Percentiles rank a stretch among this genome's conserved stretches.
phyloP scores from a whole-genome alignment of 345 rosid species.

The Syzygium aqueum region DNA sequence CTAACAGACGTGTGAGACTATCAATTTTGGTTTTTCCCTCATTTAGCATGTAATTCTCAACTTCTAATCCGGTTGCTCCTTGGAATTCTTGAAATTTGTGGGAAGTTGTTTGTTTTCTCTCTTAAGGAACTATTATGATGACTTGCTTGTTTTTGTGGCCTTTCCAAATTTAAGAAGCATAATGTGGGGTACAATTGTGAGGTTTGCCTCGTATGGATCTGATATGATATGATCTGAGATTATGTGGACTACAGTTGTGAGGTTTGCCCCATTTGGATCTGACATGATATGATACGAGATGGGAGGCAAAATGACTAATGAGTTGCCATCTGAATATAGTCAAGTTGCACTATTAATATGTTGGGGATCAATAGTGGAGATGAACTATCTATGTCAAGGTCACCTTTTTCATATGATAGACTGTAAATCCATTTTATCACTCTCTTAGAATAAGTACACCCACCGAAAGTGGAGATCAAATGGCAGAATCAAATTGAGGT shows the following conservation, averaged over 20 bases:
- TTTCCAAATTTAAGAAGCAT: background rate
- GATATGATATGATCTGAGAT: background rate
- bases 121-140: background rate
- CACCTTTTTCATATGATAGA: background rate
- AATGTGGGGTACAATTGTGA: background rate
- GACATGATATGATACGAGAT: background rate
- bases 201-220: background rate
- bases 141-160: background rate
- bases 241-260: background rate
- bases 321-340: background rate
- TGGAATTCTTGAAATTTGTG: background rate
- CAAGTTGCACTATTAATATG: background rate
- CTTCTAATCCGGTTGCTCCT: background rate
- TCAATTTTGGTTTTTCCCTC: slow-evolving; percentile 2
- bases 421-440: background rate
- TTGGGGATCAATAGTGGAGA: background rate
- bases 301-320: background rate
- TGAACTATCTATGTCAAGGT: background rate
- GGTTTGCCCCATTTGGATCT: background rate
- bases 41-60: slow-evolving; percentile 2
- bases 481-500: background rate
- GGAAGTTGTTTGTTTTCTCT: background rate
- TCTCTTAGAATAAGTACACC: background rate
- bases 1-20: background rate
- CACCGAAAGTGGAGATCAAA: background rate